phyloP scores from a whole-genome alignment of 1,139 yeast genomes.

The Geotrichum reessii region DNA sequence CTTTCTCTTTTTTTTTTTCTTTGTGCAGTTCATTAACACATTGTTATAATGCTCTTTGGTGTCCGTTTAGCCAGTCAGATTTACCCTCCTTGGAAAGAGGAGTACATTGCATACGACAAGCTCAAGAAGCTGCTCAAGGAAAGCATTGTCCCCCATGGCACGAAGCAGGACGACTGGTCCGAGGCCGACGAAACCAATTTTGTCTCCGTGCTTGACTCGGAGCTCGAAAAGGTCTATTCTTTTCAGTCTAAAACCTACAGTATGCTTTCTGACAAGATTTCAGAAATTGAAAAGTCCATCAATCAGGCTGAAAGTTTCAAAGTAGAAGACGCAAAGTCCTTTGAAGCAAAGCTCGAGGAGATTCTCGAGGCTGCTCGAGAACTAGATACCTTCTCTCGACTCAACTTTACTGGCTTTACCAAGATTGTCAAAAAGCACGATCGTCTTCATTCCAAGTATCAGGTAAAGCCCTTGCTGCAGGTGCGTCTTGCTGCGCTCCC shows the following conservation, averaged over 20 bases:
- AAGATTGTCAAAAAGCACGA: slow-evolving; percentile 96
- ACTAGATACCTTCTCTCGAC: slow-evolving; percentile 80
- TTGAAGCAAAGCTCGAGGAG: slow-evolving; percentile 66
- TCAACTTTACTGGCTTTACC: slow-evolving; percentile 90
- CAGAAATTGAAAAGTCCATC: slow-evolving; percentile 48
- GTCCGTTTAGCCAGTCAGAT: slow-evolving; percentile 74
- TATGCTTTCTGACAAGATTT: slow-evolving; percentile 59
- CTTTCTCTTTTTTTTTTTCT: neutral
- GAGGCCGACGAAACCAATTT: slow-evolving; percentile 80
- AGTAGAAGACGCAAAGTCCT: slow-evolving; percentile 44
- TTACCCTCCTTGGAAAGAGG: slow-evolving; percentile 82
- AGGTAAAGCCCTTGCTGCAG: slow-evolving; percentile 81
- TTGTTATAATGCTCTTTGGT: slow-evolving; percentile 66
- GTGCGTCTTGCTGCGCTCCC: slow-evolving; percentile 85
- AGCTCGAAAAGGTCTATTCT: slow-evolving; percentile 86
- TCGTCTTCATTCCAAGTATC: slow-evolving; percentile 75
- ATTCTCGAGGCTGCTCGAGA: slow-evolving; percentile 72
- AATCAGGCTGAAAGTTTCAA: slow-evolving; percentile 31
- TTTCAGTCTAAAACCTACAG: slow-evolving; percentile 73
- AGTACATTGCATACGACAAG: slow-evolving; percentile 72
- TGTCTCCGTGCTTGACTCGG: slow-evolving; percentile 74
- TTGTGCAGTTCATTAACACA: neutral
- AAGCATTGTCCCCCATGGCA: slow-evolving; percentile 45
- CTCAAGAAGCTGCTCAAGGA: slow-evolving; percentile 81
- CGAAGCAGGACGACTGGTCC: slow-evolving; percentile 46